Evolutionary conservation across 257 asterid genomes (phyloP).

Genomic region (Scutellaria minor): DNA sequence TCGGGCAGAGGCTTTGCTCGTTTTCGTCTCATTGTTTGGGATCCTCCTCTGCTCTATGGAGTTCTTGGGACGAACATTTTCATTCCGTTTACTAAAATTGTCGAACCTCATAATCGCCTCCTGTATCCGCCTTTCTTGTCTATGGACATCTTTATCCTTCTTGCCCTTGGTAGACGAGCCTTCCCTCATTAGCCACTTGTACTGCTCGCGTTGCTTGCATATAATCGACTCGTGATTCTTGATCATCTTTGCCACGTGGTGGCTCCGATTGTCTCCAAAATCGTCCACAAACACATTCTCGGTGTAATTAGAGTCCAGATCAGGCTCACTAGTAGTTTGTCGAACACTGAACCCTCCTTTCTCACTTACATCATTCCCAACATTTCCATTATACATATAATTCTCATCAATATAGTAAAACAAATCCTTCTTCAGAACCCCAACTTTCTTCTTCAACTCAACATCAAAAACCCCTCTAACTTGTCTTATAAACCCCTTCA

Average conservation of each 20-base stretch:
- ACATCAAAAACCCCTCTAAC: conserved; percentile 39
- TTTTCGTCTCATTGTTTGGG: conserved; percentile 13
- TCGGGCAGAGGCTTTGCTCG: conserved; percentile 5
- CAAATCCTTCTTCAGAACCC: conserved; percentile 43
- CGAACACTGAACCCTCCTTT: background rate
- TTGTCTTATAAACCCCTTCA: conserved; percentile 54
- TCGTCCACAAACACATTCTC: conserved; percentile 31
- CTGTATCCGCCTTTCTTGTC: conserved; percentile 43
- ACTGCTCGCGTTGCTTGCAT: conserved; percentile 43
- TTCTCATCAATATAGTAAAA: conserved; percentile 40
- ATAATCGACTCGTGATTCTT: conserved; percentile 54
- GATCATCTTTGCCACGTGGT: conserved; percentile 49
- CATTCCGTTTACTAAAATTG: conserved; percentile 34
- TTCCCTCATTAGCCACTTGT: conserved; percentile 34
- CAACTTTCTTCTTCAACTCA: conserved; percentile 41
- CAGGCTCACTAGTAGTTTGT: conserved; percentile 52
- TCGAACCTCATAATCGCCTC: conserved; percentile 48
- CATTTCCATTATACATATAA: conserved; percentile 8
- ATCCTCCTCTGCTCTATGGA: conserved; percentile 11
- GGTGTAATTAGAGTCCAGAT: conserved; percentile 26
- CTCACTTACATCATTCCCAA: conserved; percentile 9
- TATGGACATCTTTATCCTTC: conserved; percentile 35
- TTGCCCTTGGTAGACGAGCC: conserved; percentile 29
- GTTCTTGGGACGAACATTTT: background rate
- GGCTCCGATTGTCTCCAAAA: conserved; percentile 33